These are phyloP conservation scores for Salicornia ramosissima DNA, from an alignment of 148 eudicot species.

Conservation along the genomic window DNA sequence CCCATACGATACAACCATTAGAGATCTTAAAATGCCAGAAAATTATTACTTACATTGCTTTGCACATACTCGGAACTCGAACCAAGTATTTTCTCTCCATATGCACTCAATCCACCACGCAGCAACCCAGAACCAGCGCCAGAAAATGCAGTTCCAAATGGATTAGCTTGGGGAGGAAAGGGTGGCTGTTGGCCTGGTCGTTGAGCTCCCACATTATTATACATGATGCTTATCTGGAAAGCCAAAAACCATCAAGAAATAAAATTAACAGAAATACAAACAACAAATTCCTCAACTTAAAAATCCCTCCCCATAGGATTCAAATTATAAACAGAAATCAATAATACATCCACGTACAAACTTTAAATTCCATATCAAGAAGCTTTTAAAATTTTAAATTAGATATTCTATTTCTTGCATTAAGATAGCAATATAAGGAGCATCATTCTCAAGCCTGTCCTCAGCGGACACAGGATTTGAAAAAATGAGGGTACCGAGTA, in stretches of 20 bases:
- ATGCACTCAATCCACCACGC: constrained; percentile 83
- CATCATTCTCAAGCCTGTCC: neutral
- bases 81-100: constrained; percentile 86
- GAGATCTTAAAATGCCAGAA: neutral
- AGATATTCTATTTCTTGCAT: neutral
- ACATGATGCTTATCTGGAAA: constrained; percentile 48
- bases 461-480: no score
- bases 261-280: neutral
- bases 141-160: constrained; percentile 70
- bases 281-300: neutral
- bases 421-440: neutral
- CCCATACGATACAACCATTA: no score
- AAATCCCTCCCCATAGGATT: neutral
- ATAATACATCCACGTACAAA: neutral
- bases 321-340: neutral
- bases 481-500: no score
- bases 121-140: constrained; percentile 82
- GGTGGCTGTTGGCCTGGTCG: constrained; percentile 47
- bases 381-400: neutral
- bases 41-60: constrained; percentile 75
- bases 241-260: neutral
- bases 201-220: constrained; percentile 67
- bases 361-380: neutral
- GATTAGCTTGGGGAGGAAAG: constrained; percentile 51
- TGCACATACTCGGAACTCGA: constrained; percentile 96